A percentile compares a stretch with the other conserved stretches of the same genome.
These are phyloP conservation scores for Candida coquimbonensis DNA, from an alignment of 805 yeast genomes.

Conservation along the genomic window DNA sequence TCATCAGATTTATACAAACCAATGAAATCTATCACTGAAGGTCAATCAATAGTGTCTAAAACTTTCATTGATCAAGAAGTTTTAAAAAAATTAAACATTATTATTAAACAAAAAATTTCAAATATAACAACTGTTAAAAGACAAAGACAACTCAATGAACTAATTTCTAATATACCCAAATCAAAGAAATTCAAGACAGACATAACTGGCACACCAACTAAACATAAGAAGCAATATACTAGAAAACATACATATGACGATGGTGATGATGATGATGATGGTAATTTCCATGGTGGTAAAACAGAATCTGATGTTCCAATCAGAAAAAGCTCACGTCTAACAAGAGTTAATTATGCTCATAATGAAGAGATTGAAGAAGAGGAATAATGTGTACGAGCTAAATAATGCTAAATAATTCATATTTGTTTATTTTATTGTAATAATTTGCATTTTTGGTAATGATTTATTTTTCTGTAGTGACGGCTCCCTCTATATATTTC, in stretches of 20 bases:
- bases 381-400: not conserved
- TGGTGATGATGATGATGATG: slow-evolving; percentile 6
- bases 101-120: slow-evolving; percentile 27
- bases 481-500: too few relatives aligned
- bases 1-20: slow-evolving; percentile 68
- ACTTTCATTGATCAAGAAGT: slow-evolving; percentile 48
- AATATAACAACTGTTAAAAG: slow-evolving; percentile 19
- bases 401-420: not conserved
- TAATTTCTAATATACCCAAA: slow-evolving; percentile 8
- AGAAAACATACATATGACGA: slow-evolving; percentile 9
- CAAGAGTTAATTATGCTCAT: slow-evolving; percentile 30
- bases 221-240: slow-evolving; percentile 8
- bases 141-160: slow-evolving; percentile 5
- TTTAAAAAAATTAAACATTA: slow-evolving; percentile 29
- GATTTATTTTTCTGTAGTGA: not conserved
- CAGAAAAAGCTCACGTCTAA: slow-evolving; percentile 37
- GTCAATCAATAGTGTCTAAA: slow-evolving; percentile 47
- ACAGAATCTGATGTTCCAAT: slow-evolving; percentile 20
- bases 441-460: not conserved
- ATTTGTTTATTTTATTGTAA: not conserved
- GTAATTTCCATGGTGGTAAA: not conserved
- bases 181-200: slow-evolving; percentile 15
- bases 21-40: slow-evolving; percentile 48
- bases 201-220: slow-evolving; percentile 3
- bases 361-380: slow-evolving; percentile 6